Evolutionary conservation across 768 basidiomycete species (phyloP).

Genomic region (Chalciporus pseudorubinellus): DNA sequence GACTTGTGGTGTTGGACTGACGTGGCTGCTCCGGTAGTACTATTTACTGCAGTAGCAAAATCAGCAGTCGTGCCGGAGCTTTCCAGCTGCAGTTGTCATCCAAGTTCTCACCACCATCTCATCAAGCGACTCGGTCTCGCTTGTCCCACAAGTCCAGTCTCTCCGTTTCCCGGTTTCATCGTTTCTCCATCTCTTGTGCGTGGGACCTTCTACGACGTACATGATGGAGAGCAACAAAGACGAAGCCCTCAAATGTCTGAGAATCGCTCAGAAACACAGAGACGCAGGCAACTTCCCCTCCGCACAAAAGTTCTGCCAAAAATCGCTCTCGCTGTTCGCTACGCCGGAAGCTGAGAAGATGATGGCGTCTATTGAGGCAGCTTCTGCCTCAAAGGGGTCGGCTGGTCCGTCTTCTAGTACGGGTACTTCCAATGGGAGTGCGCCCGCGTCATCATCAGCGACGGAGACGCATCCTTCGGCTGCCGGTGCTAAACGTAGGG

Average conservation of each 20-base stretch:
- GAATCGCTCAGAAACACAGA: constrained; percentile 74
- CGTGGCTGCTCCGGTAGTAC: too few species aligned
- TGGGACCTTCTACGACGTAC: constrained; percentile 2
- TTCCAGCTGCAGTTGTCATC: neutral
- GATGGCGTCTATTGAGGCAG: constrained; percentile 62
- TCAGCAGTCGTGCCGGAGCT: constrained; percentile 5
- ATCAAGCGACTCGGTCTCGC: neutral
- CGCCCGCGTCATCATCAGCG: constrained; percentile 45
- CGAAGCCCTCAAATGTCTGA: constrained; percentile 79
- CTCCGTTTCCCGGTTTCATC: constrained; percentile 5
- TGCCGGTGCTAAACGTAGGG: constrained; percentile 67
- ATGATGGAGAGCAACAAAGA: constrained; percentile 87
- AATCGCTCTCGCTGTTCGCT: constrained; percentile 78
- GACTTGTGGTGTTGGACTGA: too few species aligned
- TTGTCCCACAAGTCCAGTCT: neutral
- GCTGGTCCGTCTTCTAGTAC: constrained; percentile 41
- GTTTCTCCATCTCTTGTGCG: constrained; percentile 9
- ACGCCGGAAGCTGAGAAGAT: constrained; percentile 73
- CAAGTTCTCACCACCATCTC: constrained; percentile 24
- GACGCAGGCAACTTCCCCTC: constrained; percentile 68
- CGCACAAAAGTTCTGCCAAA: constrained; percentile 86
- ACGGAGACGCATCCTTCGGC: constrained; percentile 74
- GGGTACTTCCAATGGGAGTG: constrained; percentile 30
- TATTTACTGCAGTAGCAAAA: too few species aligned
- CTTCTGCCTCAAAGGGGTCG: constrained; percentile 37